These are phyloP conservation scores for Scheffersomyces illinoinensis DNA, from an alignment of 1,139 yeast species.

Conservation along the genomic window DNA sequence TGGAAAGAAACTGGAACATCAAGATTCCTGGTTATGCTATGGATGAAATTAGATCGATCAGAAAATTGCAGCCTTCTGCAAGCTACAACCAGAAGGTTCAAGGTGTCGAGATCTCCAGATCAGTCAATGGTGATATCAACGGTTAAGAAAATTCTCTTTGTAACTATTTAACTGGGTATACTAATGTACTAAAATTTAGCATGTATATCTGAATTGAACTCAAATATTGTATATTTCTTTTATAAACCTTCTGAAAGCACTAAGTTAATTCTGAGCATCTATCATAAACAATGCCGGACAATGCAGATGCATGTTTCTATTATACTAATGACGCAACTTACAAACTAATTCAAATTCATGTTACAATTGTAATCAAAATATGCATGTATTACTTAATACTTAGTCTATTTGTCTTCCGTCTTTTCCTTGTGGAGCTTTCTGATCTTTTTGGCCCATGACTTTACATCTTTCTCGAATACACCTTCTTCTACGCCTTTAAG, in stretches of 20 bases:
- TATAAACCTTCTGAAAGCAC: background rate
- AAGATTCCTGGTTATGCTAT: conserved; percentile 90
- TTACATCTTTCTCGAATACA: conserved; percentile 43
- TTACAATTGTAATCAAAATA: background rate
- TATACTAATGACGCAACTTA: background rate
- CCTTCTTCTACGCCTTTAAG: conserved; percentile 44
- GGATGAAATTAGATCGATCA: conserved; percentile 83
- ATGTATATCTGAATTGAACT: background rate
- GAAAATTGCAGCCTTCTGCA: conserved; percentile 77
- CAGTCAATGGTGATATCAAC: conserved; percentile 17
- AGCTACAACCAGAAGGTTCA: conserved; percentile 45
- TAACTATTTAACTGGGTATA: background rate
- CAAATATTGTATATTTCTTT: background rate
- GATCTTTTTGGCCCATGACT: conserved; percentile 51
- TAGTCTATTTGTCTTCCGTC: conserved; percentile 3
- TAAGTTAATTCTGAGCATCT: too few species aligned
- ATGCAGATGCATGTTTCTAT: background rate
- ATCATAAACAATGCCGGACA: too few species aligned
- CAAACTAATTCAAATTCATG: background rate
- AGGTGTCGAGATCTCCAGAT: conserved; percentile 20
- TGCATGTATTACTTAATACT: background rate
- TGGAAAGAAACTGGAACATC: conserved; percentile 95
- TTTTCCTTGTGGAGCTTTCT: conserved; percentile 32
- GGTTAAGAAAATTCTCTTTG: background rate
- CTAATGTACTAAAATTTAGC: background rate